phyloP scores from a whole-genome alignment of 139 green algal genomes.

The Auxenochlorella pyrenoidosa region DNA sequence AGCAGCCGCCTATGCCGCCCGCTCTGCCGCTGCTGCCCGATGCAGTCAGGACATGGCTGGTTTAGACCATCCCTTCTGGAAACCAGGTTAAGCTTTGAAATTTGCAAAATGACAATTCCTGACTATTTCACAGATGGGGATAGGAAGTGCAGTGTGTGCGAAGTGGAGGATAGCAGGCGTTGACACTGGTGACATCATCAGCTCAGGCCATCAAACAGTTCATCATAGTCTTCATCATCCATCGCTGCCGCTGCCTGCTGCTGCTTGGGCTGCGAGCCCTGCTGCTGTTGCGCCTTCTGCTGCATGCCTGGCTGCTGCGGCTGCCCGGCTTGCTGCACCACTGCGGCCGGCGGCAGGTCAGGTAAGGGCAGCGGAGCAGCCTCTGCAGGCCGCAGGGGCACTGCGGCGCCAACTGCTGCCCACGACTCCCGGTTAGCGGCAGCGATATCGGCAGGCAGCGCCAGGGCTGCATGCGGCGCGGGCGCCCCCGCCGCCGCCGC shows the following conservation, averaged over 20 bases:
- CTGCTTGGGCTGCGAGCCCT: neutral
- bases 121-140: no score
- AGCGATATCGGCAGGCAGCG: slow-evolving; percentile 1
- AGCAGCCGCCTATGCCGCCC: no score
- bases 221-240: slow-evolving; percentile 20
- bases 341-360: neutral
- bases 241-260: neutral
- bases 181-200: no score
- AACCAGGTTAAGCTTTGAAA: no score
- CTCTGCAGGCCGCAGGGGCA: neutral
- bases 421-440: neutral
- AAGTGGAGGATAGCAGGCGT: no score
- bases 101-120: no score
- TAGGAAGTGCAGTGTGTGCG: no score
- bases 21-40: no score
- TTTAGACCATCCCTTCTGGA: no score
- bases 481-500: slow-evolving; percentile 7
- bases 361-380: neutral
- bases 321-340: neutral
- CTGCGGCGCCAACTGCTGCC: neutral
- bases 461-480: neutral
- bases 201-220: neutral
- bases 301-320: neutral
- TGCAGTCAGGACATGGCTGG: no score
- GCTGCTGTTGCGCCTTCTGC: neutral